Evolutionary conservation across 2,329 filamentous ascomycete genomes (phyloP).

Genomic region (Beauveria varroae): DNA sequence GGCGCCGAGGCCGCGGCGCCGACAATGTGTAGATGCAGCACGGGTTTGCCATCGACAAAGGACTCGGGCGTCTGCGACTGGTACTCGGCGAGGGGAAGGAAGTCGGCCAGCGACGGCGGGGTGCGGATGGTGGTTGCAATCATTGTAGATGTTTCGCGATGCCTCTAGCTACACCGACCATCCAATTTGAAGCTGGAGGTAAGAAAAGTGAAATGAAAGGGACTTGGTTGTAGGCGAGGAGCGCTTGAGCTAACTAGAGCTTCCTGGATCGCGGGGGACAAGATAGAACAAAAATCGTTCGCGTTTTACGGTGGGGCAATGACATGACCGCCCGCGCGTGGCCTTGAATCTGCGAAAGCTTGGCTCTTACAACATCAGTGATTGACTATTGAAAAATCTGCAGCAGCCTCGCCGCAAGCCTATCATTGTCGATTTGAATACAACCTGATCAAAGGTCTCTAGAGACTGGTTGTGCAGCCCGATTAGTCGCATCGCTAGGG

Average conservation of each 20-base stretch:
- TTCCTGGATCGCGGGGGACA: background rate
- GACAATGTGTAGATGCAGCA: constrained; percentile 57
- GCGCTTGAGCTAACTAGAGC: background rate
- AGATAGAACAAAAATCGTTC: background rate
- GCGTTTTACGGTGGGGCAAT: constrained; percentile 6
- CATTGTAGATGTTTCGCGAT: constrained; percentile 20
- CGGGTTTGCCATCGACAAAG: constrained; percentile 64
- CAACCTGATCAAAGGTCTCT: too few species aligned
- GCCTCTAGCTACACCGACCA: background rate
- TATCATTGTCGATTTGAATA: background rate
- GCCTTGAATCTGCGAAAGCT: background rate
- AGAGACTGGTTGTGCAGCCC: too few species aligned
- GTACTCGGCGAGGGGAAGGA: constrained; percentile 59
- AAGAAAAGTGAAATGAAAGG: background rate
- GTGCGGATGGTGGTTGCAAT: constrained; percentile 48
- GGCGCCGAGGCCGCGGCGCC: constrained; percentile 52
- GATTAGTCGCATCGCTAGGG: background rate
- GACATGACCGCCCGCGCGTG: background rate
- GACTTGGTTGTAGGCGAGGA: background rate
- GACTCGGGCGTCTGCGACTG: constrained; percentile 64
- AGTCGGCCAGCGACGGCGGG: constrained; percentile 51
- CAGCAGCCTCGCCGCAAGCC: background rate
- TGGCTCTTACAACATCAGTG: background rate
- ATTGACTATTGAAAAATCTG: background rate
- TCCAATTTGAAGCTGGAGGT: background rate